Percentiles rank a stretch among this genome's conserved stretches.
Evolutionary conservation across 495 filamentous ascomycete genomes (phyloP).

Genomic region (Parathielavia hyrcaniae): DNA sequence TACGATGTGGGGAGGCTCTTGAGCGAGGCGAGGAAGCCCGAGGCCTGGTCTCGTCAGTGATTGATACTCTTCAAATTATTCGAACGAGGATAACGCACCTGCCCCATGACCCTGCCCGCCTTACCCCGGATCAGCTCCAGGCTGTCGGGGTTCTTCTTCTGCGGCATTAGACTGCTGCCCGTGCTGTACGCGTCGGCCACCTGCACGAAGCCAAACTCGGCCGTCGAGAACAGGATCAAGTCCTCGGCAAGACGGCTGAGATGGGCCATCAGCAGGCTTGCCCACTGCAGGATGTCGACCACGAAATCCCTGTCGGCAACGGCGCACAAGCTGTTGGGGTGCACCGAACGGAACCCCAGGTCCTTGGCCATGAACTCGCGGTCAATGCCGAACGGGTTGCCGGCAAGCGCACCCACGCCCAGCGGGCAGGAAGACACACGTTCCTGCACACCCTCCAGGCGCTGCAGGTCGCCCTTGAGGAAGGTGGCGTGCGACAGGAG

Average conservation of each 20-base stretch:
- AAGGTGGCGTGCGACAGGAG: slow-evolving; percentile 70
- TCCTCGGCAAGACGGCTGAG: slow-evolving; percentile 85
- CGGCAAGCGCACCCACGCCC: slow-evolving; percentile 82
- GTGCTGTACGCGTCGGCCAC: slow-evolving; percentile 84
- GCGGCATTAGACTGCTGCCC: slow-evolving; percentile 82
- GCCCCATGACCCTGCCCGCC: slow-evolving; percentile 73
- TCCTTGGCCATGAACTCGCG: slow-evolving; percentile 82
- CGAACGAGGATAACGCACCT: slow-evolving; percentile 48
- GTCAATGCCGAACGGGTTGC: slow-evolving; percentile 86
- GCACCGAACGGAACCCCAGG: slow-evolving; percentile 74
- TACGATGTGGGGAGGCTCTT: slow-evolving; percentile 88
- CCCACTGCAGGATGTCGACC: slow-evolving; percentile 88
- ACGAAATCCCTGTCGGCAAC: slow-evolving; percentile 87
- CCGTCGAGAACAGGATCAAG: slow-evolving; percentile 77
- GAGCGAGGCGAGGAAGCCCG: slow-evolving; percentile 78
- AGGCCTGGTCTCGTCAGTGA: slow-evolving; percentile 4
- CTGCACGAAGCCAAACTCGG: slow-evolving; percentile 76
- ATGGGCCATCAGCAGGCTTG: slow-evolving; percentile 74
- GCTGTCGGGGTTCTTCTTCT: slow-evolving; percentile 76
- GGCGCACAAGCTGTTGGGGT: slow-evolving; percentile 78
- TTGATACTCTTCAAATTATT: too few species aligned
- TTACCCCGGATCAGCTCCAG: slow-evolving; percentile 88
- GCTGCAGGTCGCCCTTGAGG: slow-evolving; percentile 72
- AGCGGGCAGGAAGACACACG: slow-evolving; percentile 75
- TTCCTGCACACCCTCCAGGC: slow-evolving; percentile 65